Percentiles rank a stretch among this genome's conserved stretches.
Evolutionary conservation across 2,329 filamentous ascomycete species (phyloP).

Genomic region (Neonectria faginata): DNA sequence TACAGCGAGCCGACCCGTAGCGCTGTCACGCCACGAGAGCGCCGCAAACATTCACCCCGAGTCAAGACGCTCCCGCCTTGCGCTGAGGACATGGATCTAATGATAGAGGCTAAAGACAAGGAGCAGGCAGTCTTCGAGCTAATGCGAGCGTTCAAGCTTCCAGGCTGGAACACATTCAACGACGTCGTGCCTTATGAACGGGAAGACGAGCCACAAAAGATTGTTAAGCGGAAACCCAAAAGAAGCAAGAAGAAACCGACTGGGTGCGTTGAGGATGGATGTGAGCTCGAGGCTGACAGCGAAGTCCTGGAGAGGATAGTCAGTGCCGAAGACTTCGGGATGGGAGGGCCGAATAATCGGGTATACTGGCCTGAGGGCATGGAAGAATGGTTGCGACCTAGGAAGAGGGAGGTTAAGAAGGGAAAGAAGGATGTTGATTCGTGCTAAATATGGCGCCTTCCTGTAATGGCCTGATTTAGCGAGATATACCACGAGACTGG

Average conservation of each 20-base stretch:
- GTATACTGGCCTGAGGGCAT: conserved; percentile 93
- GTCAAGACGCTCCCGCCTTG: conserved; percentile 87
- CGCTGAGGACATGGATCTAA: conserved; percentile 86
- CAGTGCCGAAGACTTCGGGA: conserved; percentile 77
- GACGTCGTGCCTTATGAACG: conserved; percentile 83
- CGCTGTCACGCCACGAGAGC: conserved; percentile 80
- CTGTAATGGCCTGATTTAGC: background rate
- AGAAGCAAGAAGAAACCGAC: conserved; percentile 53
- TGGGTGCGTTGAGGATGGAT: conserved; percentile 39
- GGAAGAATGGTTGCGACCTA: conserved; percentile 89
- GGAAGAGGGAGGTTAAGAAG: conserved; percentile 75
- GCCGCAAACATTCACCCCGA: conserved; percentile 86
- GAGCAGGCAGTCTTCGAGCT: conserved; percentile 96
- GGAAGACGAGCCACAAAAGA: conserved; percentile 75
- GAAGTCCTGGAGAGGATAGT: conserved; percentile 59
- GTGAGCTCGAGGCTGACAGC: conserved; percentile 54
- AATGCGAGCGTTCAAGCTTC: conserved; percentile 88
- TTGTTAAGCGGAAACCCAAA: conserved; percentile 54
- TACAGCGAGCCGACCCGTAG: conserved; percentile 78
- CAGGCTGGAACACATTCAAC: conserved; percentile 80
- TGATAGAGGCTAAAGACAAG: conserved; percentile 99
- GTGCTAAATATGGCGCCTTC: conserved; percentile 10
- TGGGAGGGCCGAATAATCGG: conserved; percentile 84
- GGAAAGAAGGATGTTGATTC: conserved; percentile 51
- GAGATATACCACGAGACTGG: no score